Conservation (phyloP, 306 rosid species). For the Ormosia semicastrata region DNA sequence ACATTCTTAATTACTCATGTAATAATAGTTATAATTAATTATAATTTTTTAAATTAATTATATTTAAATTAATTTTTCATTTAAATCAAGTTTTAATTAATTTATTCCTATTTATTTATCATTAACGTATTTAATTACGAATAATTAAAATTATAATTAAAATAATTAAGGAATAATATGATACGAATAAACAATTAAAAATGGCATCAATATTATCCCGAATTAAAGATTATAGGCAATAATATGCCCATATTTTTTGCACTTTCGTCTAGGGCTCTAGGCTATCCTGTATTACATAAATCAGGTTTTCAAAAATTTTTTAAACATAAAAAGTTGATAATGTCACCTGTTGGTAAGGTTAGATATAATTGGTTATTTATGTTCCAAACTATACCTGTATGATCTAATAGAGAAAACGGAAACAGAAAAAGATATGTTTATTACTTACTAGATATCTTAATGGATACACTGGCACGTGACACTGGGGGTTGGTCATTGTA, state of each 20-base stretch:
- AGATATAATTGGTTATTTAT: not conserved
- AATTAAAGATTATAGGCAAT: not conserved
- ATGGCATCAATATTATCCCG: not conserved
- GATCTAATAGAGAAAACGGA: conserved; percentile 6
- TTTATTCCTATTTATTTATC: not conserved
- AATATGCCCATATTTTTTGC: not conserved
- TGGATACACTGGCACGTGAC: conserved; percentile 32
- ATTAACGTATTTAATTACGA: not conserved
- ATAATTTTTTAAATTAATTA: not conserved
- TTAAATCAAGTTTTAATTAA: not conserved
- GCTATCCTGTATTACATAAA: not conserved
- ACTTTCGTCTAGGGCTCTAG: not conserved
- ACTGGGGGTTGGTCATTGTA: conserved; percentile 12
- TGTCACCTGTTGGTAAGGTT: conserved; percentile 14
- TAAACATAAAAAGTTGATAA: not conserved
- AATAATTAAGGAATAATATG: not conserved
- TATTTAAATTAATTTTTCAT: not conserved
- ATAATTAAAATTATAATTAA: not conserved
- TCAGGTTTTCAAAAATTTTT: not conserved
- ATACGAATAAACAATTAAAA: not conserved
- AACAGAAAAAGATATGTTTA: not conserved
- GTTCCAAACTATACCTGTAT: not conserved
- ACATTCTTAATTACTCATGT: not conserved
- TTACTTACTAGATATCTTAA: conserved; percentile 17
- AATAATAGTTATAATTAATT: not conserved